Conservation (phyloP, 73 alveolate genomes). For the Uronychia setigera region DNA sequence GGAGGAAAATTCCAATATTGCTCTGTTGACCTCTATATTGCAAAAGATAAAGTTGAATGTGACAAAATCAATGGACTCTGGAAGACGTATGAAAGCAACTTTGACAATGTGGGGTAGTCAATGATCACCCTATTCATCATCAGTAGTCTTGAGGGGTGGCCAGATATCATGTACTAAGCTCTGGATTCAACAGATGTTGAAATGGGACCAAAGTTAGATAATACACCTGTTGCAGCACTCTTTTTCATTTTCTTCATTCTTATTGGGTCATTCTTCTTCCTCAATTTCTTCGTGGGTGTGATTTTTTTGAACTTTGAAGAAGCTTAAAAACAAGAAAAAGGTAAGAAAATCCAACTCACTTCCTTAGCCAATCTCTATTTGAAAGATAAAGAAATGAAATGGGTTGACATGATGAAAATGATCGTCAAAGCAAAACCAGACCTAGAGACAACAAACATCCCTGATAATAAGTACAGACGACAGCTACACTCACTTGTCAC, state of each 20-base stretch:
- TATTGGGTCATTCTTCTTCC: slow-evolving; percentile 53
- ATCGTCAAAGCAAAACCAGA: slow-evolving; percentile 58
- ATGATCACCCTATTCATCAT: slow-evolving; percentile 84
- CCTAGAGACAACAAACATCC: slow-evolving; percentile 54
- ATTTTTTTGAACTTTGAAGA: slow-evolving; percentile 58
- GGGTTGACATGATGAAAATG: slow-evolving; percentile 69
- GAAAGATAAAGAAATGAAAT: slow-evolving; percentile 40
- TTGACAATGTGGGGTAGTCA: slow-evolving; percentile 84
- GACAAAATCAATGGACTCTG: too few species aligned
- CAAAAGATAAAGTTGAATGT: too few species aligned
- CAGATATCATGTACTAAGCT: slow-evolving; percentile 50
- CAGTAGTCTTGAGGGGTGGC: slow-evolving; percentile 58
- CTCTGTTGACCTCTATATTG: slow-evolving; percentile 34
- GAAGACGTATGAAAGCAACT: slow-evolving; percentile 65
- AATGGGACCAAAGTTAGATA: slow-evolving; percentile 32
- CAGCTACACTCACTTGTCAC: slow-evolving; percentile 37
- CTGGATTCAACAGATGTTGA: slow-evolving; percentile 31
- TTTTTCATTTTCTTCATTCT: slow-evolving; percentile 50
- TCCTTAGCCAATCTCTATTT: slow-evolving; percentile 24
- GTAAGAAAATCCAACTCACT: too few species aligned
- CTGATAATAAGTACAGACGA: background rate
- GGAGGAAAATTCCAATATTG: slow-evolving; percentile 57
- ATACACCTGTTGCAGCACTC: slow-evolving; percentile 29
- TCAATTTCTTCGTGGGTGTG: slow-evolving; percentile 66
- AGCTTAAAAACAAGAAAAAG: slow-evolving; percentile 61